Base-by-base conservation (phyloP, 768 basidiomycete genomes). In the Hygrocybe coccinea region DNA sequence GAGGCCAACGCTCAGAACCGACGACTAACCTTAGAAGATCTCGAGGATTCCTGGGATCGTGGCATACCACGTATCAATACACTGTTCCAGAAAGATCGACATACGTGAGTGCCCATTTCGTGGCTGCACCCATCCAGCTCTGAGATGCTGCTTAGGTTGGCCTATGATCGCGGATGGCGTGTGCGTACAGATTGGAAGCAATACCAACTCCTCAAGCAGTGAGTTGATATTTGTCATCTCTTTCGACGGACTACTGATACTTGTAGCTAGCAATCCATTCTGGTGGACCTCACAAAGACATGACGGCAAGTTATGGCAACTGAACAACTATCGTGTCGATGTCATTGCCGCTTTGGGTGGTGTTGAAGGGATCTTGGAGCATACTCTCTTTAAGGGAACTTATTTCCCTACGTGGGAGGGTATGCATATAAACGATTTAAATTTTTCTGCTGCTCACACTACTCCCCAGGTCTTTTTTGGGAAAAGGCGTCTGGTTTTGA, bases 261-360 rank as follows among this genome's bases (percentile, higher is more conserved):
- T 52, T 50, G 61, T 52, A 60, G 55, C 3, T 60, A 91, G 88
- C 68, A 97, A 97, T 66, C 97, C 95, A 1, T 98, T 97, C 84
- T 94, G 91, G 91, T 99, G 97, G 97, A 98, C 95, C 7, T 93
- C 89, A 7, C 95, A 97, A 67, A 84, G 97, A 5, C 95, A 97
- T 59, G 93, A 95, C 61, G 93, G 91, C 47, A 97, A 97, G 69
- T 75, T 97, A 3, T 97, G 94, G 93, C 91, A 97, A 62, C 74
- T 99, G 54, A 97, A 97, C 76, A 95, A 95, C 71, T 99, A 98
- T 74, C 90, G 97, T 58, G 93, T 98, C 49, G 97, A 99, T 67
- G 95, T 97, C 25, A 98, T 97, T 61, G 93, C 95, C n/a, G 95
- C 95, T 11, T 77, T 97, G 34, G 94, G 93, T 58, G 93, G 94